Conservation (phyloP, 1,284 basidiomycete genomes). For the Gymnopus androsaceus region DNA sequence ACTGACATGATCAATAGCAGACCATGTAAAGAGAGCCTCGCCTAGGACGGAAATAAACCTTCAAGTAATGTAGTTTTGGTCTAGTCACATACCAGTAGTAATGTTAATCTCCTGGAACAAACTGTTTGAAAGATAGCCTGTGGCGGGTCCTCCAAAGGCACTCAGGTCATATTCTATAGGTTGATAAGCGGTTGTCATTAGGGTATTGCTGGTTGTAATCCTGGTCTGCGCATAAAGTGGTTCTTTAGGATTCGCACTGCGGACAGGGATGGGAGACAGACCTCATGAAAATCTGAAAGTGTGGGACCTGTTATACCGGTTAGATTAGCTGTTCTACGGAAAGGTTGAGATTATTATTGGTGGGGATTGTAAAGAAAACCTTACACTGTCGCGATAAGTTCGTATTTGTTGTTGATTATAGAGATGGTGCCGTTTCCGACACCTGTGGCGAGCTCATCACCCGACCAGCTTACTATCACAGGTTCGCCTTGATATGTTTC, state of each 20-base stretch:
- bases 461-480: constrained; percentile 6
- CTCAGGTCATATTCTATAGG: constrained; percentile 7
- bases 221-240: not conserved
- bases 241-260: not conserved
- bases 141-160: constrained; percentile 2
- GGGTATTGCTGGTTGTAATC: constrained; percentile 11
- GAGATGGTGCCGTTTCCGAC: constrained; percentile 7
- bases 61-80: not conserved
- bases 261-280: not conserved
- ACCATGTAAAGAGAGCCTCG: constrained; percentile 16
- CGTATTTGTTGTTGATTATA: constrained; percentile 9
- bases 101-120: constrained; percentile 14
- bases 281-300: constrained; percentile 8
- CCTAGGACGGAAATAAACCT: not conserved
- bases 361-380: not conserved
- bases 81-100: constrained; percentile 2
- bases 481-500: constrained; percentile 10
- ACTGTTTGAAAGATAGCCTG: constrained; percentile 10
- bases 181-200: constrained; percentile 10
- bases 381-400: constrained; percentile 7
- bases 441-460: constrained; percentile 5
- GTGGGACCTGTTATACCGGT: constrained; percentile 2
- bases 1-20: constrained; percentile 14
- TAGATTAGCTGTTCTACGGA: not conserved
- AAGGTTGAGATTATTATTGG: not conserved